Conservation (phyloP, 2,329 filamentous ascomycete species). For the Colletotrichum lindemuthianum region DNA sequence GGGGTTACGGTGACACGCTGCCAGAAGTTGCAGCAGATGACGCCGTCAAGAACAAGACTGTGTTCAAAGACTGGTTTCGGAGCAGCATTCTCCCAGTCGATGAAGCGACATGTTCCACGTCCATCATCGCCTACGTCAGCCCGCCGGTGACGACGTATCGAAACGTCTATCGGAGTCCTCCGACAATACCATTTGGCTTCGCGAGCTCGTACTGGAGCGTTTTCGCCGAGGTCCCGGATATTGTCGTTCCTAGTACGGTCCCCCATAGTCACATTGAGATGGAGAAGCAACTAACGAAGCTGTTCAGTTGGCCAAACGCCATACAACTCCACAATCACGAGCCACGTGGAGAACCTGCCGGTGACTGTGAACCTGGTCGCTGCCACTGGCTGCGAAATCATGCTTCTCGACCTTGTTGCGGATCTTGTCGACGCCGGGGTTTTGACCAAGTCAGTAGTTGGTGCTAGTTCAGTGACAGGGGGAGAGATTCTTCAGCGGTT, state of each 20-base stretch:
- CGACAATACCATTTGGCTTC: constrained; percentile 48
- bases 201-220: constrained; percentile 43
- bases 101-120: constrained; percentile 29
- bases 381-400: constrained; percentile 67
- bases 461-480: neutral
- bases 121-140: constrained; percentile 3
- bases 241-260: constrained; percentile 45
- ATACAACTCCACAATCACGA: constrained; percentile 49
- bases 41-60: constrained; percentile 60
- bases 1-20: neutral
- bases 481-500: neutral
- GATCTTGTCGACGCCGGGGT: constrained; percentile 59
- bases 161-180: neutral
- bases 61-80: constrained; percentile 59
- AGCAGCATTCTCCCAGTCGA: constrained; percentile 51
- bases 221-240: constrained; percentile 50
- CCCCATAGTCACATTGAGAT: neutral
- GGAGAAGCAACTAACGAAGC: neutral
- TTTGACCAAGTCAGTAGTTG: constrained; percentile 54
- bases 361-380: constrained; percentile 67
- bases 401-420: constrained; percentile 64
- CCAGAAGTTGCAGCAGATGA: constrained; percentile 39
- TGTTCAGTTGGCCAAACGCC: constrained; percentile 48
- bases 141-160: neutral
- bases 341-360: constrained; percentile 60